Evolutionary conservation across 495 filamentous ascomycete genomes (phyloP), one percentile per base, ranked within the genome.

Genomic region (Penicillium bovifimosum): DNA sequence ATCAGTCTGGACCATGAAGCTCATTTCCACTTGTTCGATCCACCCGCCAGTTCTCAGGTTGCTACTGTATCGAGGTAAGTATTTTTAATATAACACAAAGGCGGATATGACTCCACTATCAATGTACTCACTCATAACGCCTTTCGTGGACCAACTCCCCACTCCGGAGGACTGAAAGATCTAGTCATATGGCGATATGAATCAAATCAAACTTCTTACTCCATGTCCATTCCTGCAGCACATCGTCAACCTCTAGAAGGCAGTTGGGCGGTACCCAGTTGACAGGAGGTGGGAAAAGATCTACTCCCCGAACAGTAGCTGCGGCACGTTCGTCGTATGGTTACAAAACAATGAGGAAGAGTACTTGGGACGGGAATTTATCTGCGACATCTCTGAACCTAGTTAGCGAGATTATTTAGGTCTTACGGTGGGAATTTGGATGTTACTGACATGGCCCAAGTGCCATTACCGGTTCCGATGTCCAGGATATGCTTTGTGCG

Each of bases 21-120:
- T 52, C 5, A 74, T 52, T 40, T 83, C 79, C 41, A 79, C 69
- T 42, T 78, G 59, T 52, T 83, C 80, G 28, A 81, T 63, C 63
- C 74, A 82, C 18, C 74, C 79, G 38, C 79, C 77, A n/a, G n/a
- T n/a, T n/a, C n/a, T n/a, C n/a, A n/a, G n/a, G n/a, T n/a, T n/a
- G n/a, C n/a, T n/a, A n/a, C n/a, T n/a, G n/a, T n/a, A n/a, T n/a
- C n/a, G n/a, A n/a, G n/a, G n/a, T n/a, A n/a, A n/a, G n/a, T n/a
- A n/a, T n/a, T n/a, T n/a, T n/a, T n/a, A n/a, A n/a, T n/a, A n/a
- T n/a, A n/a, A n/a, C n/a, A n/a, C n/a, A n/a, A n/a, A n/a, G n/a
- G n/a, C n/a, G n/a, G n/a, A n/a, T n/a, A n/a, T n/a, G n/a, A n/a
- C n/a, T n/a, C n/a, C n/a, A n/a, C n/a, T n/a, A n/a, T n/a, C n/a